Evolutionary conservation across 164 flowering plant species (phyloP).

Genomic region (Annona cherimola): DNA sequence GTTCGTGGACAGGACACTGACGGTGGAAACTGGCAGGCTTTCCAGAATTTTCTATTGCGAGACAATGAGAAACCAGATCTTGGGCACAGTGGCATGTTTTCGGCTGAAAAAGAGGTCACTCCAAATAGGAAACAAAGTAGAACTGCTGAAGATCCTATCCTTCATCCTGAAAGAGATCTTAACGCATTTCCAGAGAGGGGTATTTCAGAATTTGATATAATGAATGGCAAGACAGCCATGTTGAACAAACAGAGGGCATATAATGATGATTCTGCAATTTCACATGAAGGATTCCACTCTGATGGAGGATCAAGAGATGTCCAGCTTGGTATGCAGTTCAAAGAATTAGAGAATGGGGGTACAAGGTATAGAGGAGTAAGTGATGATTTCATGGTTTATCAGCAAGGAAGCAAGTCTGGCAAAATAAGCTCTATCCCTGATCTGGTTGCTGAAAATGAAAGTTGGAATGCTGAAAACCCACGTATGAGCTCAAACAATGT

Average conservation of each 20-base stretch:
- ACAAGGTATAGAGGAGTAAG: slow-evolving; percentile 34
- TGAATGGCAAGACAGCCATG: slow-evolving; percentile 30
- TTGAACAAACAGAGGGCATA: slow-evolving; percentile 24
- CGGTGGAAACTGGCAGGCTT: slow-evolving; percentile 85
- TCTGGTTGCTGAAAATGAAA: slow-evolving; percentile 39
- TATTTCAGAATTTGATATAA: slow-evolving; percentile 25
- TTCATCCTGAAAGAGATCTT: slow-evolving; percentile 20
- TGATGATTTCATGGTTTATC: slow-evolving; percentile 58
- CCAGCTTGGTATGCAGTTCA: slow-evolving; percentile 30
- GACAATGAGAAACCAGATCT: slow-evolving; percentile 36
- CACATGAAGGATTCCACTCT: slow-evolving; percentile 24
- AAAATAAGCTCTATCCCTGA: slow-evolving; percentile 32
- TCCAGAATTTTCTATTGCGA: slow-evolving; percentile 68
- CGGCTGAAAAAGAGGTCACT: slow-evolving; percentile 46
- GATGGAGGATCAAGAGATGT: slow-evolving; percentile 20
- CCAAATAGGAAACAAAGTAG: slow-evolving; percentile 33
- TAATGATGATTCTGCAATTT: slow-evolving; percentile 37
- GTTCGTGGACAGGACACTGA: slow-evolving; percentile 32
- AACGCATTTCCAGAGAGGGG: slow-evolving; percentile 25
- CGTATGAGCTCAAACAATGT: slow-evolving; percentile 33
- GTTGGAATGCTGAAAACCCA: slow-evolving; percentile 23
- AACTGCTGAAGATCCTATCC: slow-evolving; percentile 44
- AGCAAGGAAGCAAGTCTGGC: slow-evolving; percentile 29
- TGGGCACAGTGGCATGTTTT: slow-evolving; percentile 41
- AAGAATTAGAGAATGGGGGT: slow-evolving; percentile 44